These are phyloP conservation scores for Uronychia binucleata DNA, from an alignment of 73 alveolate genomes.

Conservation along the genomic window DNA sequence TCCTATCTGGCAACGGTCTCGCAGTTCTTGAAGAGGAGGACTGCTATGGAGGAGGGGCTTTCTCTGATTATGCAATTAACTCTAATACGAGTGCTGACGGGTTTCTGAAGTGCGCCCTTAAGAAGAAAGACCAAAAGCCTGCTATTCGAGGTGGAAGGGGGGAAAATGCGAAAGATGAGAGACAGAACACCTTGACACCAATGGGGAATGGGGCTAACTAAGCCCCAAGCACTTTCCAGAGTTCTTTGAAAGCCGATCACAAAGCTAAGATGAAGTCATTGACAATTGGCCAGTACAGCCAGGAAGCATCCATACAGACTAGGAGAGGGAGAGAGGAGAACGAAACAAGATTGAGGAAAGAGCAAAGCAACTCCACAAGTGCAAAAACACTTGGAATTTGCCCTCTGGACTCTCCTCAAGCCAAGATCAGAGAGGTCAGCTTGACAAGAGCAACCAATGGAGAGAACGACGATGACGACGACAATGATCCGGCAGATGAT, in stretches of 20 bases:
- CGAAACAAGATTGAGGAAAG: background rate
- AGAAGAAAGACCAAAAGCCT: constrained; percentile 25
- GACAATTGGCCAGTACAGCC: too few relatives aligned
- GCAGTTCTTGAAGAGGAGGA: constrained; percentile 56
- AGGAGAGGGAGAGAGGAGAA: background rate
- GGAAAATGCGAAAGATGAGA: background rate
- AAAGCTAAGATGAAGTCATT: background rate
- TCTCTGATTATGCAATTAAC: constrained; percentile 54
- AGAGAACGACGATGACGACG: background rate
- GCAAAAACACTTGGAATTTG: background rate
- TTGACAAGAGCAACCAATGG: background rate
- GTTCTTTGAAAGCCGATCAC: background rate
- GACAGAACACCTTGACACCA: background rate
- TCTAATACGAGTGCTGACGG: constrained; percentile 69
- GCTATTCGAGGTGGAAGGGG: background rate
- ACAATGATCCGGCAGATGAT: background rate
- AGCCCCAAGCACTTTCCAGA: constrained; percentile 2
- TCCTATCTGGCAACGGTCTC: constrained; percentile 47
- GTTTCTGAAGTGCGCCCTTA: constrained; percentile 32
- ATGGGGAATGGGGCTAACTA: background rate
- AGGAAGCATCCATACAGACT: too few relatives aligned
- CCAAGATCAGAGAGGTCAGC: background rate
- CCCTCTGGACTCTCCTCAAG: background rate
- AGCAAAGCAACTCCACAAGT: background rate
- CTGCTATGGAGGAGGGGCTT: constrained; percentile 62